Percentiles rank a stretch among this genome's conserved stretches.
Conservation (phyloP, 1,139 yeast species). For the Suhomyces terraborum region DNA sequence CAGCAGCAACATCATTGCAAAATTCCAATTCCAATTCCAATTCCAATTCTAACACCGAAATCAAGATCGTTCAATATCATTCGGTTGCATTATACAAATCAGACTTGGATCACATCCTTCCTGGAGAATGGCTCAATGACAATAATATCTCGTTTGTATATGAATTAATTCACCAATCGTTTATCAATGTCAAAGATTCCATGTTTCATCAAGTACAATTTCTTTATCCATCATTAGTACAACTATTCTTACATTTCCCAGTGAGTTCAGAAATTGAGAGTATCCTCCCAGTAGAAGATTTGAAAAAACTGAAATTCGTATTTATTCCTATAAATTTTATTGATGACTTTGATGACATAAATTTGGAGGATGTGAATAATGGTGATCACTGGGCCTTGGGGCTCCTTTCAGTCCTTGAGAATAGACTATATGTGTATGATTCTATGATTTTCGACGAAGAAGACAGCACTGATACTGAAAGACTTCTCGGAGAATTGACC, state of each 20-base stretch:
- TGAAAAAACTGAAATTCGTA: slow-evolving; percentile 35
- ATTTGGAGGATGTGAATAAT: slow-evolving; percentile 34
- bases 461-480: slow-evolving; percentile 19
- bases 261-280: slow-evolving; percentile 27
- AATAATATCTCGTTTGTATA: slow-evolving; percentile 65
- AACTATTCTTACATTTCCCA: slow-evolving; percentile 43
- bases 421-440: slow-evolving; percentile 39
- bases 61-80: slow-evolving; percentile 40
- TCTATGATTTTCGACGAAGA: slow-evolving; percentile 35
- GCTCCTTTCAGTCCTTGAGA: slow-evolving; percentile 34
- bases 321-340: slow-evolving; percentile 46
- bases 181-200: slow-evolving; percentile 10
- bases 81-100: slow-evolving; percentile 44
- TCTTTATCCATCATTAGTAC: slow-evolving; percentile 43
- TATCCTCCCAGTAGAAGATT: slow-evolving; percentile 36
- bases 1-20: slow-evolving; percentile 3
- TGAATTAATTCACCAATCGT: slow-evolving; percentile 46
- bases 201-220: slow-evolving; percentile 33
- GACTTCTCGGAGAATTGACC: slow-evolving; percentile 26
- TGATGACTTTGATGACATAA: slow-evolving; percentile 31
- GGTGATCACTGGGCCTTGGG: slow-evolving; percentile 53
- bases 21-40: slow-evolving; percentile 12
- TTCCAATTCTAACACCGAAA: no score
- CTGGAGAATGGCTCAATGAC: slow-evolving; percentile 75
- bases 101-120: slow-evolving; percentile 40